Percentiles rank a stretch among this genome's conserved stretches.
These are phyloP conservation scores for Cryptococcus sp. DNA, from an alignment of 1,284 basidiomycete genomes.

Conservation along the genomic window DNA sequence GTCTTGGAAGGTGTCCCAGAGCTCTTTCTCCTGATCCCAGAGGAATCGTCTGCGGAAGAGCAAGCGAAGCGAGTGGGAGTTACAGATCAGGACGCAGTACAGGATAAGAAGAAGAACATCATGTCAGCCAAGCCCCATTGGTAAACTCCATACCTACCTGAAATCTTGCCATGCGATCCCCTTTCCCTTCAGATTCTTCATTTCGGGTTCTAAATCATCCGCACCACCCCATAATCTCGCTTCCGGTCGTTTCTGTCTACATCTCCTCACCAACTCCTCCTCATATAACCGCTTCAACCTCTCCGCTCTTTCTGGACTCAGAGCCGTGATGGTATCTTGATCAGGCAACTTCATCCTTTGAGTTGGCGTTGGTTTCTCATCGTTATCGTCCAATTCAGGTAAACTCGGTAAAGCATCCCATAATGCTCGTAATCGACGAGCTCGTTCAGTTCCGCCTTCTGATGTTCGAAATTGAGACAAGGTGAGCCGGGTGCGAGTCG, in stretches of 20 bases:
- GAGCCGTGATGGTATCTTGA: conserved; percentile 44
- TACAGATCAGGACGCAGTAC: not conserved
- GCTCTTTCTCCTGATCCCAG: conserved; percentile 55
- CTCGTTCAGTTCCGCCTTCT: conserved; percentile 39
- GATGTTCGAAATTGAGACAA: conserved; percentile 40
- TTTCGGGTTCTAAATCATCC: conserved; percentile 46
- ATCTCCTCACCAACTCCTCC: conserved; percentile 65
- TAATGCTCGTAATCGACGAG: conserved; percentile 40
- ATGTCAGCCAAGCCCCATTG: not conserved
- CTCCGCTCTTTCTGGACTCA: conserved; percentile 65
- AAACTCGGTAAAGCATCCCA: conserved; percentile 44
- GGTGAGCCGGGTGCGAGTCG: conserved; percentile 26
- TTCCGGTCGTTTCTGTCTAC: conserved; percentile 44
- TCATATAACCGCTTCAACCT: conserved; percentile 68
- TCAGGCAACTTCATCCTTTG: conserved; percentile 42
- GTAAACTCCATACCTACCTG: conserved; percentile 41
- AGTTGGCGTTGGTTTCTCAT: conserved; percentile 27
- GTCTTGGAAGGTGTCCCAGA: conserved; percentile 85
- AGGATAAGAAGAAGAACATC: not conserved
- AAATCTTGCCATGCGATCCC: conserved; percentile 72
- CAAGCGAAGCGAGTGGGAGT: not conserved
- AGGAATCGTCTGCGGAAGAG: conserved; percentile 21
- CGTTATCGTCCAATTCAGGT: conserved; percentile 21
- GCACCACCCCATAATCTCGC: conserved; percentile 51
- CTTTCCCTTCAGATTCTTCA: conserved; percentile 28